Percentiles rank a stretch among this genome's conserved stretches.
phyloP scores from a whole-genome alignment of 306 rosid species.

The Trifolium pratense region DNA sequence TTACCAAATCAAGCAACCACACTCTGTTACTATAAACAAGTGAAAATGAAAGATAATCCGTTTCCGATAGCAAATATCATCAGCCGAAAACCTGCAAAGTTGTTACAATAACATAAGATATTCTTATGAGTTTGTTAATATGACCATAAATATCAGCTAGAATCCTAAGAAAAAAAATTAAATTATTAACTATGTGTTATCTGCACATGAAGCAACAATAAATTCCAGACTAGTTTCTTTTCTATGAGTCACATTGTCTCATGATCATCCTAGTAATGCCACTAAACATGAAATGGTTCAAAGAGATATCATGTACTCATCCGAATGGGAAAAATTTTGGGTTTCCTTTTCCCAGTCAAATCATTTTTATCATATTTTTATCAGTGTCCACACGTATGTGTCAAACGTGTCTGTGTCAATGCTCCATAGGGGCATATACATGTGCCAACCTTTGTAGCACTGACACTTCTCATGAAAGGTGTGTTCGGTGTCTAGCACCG shows the following conservation, averaged over 20 bases:
- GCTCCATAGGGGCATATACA: neutral
- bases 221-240: neutral
- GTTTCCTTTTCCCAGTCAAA: slow-evolving; percentile 53
- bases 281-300: slow-evolving; percentile 46
- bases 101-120: neutral
- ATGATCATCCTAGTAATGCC: slow-evolving; percentile 57
- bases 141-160: neutral
- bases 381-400: neutral
- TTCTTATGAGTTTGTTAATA: neutral
- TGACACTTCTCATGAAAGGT: neutral
- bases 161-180: slow-evolving; percentile 5
- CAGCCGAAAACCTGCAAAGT: slow-evolving; percentile 63
- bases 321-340: slow-evolving; percentile 52
- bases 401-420: neutral
- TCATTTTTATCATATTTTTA: no score
- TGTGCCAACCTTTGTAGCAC: neutral
- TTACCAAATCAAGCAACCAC: slow-evolving; percentile 71
- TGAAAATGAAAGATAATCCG: slow-evolving; percentile 67
- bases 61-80: slow-evolving; percentile 65
- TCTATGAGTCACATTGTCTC: slow-evolving; percentile 58
- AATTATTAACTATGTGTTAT: slow-evolving; percentile 32
- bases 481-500: neutral
- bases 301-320: slow-evolving; percentile 18
- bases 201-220: neutral
- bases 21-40: slow-evolving; percentile 57